Evolutionary conservation across 2,329 filamentous ascomycete genomes (phyloP).

Genomic region (Scedosporium dehoogii): DNA sequence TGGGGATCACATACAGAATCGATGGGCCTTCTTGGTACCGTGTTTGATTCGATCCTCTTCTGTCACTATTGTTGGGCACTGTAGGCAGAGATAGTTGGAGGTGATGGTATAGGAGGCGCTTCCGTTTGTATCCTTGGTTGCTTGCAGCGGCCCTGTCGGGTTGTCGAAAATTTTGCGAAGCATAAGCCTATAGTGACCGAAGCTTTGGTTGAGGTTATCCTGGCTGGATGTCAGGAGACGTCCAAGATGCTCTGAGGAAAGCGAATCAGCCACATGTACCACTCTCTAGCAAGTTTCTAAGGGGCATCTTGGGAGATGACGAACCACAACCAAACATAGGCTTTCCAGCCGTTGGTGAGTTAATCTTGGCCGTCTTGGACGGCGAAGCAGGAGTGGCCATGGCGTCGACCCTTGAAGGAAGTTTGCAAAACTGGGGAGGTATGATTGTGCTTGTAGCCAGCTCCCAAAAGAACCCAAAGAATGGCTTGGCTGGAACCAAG

Average conservation of each 20-base stretch:
- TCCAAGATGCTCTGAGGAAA: conserved; percentile 57
- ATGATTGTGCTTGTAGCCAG: background rate
- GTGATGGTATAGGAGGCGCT: conserved; percentile 51
- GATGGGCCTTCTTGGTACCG: conserved; percentile 58
- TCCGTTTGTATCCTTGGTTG: conserved; percentile 47
- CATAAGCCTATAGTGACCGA: conserved; percentile 63
- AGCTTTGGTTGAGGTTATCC: conserved; percentile 57
- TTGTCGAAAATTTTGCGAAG: conserved; percentile 59
- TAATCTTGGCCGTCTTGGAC: conserved; percentile 46
- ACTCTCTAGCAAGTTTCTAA: background rate
- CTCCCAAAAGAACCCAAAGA: background rate
- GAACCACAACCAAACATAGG: conserved; percentile 56
- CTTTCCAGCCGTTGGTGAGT: conserved; percentile 45
- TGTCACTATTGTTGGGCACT: conserved; percentile 60
- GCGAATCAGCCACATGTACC: background rate
- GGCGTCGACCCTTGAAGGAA: conserved; percentile 25
- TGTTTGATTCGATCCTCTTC: conserved; percentile 58
- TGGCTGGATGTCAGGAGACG: conserved; percentile 51
- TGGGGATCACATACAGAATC: conserved; percentile 50
- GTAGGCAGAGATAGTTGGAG: conserved; percentile 61
- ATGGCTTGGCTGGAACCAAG: background rate
- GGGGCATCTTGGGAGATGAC: conserved; percentile 16
- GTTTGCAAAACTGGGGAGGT: background rate
- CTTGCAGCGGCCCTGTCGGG: conserved; percentile 47
- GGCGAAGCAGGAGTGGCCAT: conserved; percentile 38